Evolutionary conservation across 2,329 filamentous ascomycete genomes (phyloP).

Genomic region (Leptographium galeiforme): DNA sequence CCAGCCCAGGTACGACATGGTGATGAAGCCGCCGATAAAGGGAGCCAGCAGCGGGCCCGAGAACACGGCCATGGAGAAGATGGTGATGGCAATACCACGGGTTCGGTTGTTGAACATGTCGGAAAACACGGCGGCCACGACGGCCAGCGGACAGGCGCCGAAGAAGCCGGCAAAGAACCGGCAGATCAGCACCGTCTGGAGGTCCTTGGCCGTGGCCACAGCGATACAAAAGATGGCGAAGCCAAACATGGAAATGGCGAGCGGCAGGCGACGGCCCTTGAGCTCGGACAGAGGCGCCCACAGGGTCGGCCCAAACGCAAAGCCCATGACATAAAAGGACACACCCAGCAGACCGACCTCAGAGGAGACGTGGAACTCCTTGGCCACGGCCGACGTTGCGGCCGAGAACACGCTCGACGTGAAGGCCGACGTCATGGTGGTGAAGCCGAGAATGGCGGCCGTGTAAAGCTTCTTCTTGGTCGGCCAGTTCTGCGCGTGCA

Average conservation of each 20-base stretch:
- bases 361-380: constrained; percentile 43
- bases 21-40: constrained; percentile 56
- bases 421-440: constrained; percentile 58
- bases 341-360: constrained; percentile 54
- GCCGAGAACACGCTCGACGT: constrained; percentile 63
- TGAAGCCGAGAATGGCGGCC: constrained; percentile 56
- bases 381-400: constrained; percentile 43
- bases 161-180: constrained; percentile 65
- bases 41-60: constrained; percentile 54
- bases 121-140: constrained; percentile 58
- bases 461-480: constrained; percentile 64
- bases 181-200: constrained; percentile 56
- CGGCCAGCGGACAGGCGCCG: constrained; percentile 53
- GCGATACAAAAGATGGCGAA: constrained; percentile 58
- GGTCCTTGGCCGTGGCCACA: constrained; percentile 50
- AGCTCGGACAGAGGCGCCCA: constrained; percentile 65
- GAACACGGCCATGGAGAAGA: constrained; percentile 51
- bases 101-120: constrained; percentile 57
- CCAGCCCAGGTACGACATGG: constrained; percentile 51
- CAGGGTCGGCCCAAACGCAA: constrained; percentile 57
- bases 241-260: constrained; percentile 50
- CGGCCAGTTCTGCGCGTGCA: constrained; percentile 83
- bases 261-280: constrained; percentile 49
- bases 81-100: constrained; percentile 42
- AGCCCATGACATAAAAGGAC: constrained; percentile 57